Conservation (phyloP, 176 grass and related monocot species). For the Oryza glaberrima region DNA sequence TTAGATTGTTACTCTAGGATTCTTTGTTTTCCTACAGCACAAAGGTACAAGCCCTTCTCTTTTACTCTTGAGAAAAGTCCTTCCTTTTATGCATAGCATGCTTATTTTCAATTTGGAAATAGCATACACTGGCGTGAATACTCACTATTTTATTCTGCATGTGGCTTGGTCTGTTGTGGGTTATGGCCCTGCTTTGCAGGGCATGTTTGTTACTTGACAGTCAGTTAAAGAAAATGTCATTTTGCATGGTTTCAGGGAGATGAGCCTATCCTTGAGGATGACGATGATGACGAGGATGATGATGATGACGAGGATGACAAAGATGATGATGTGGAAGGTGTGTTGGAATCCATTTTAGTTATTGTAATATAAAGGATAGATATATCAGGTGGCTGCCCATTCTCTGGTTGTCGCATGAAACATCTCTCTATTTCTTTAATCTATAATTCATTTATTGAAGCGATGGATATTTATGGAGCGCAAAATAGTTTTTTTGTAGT, state of each 20-base stretch:
- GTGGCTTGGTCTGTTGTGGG: neutral
- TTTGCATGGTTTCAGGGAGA: conserved; percentile 31
- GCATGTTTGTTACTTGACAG: neutral
- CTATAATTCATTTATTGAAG: neutral
- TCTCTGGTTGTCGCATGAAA: neutral
- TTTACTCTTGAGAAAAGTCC: no score
- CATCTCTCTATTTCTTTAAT: neutral
- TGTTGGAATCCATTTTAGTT: neutral
- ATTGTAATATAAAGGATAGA: neutral
- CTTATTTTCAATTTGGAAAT: neutral
- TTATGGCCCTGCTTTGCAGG: neutral
- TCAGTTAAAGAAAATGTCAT: neutral
- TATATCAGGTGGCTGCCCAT: neutral
- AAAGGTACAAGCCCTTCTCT: neutral
- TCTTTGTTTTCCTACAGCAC: neutral
- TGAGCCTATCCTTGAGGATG: conserved; percentile 52
- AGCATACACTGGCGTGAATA: neutral
- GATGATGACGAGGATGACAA: conserved; percentile 37
- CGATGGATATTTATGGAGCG: neutral
- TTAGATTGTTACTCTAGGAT: no score
- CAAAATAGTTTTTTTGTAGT: neutral
- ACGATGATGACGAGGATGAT: conserved; percentile 28
- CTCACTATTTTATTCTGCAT: neutral
- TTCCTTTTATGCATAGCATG: neutral
- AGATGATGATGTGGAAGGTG: conserved; percentile 46